Percentiles rank a stretch among this genome's conserved stretches.
phyloP scores from a whole-genome alignment of 192 early-diverging fungal genomes.

The Spizellomyces punctatus region DNA sequence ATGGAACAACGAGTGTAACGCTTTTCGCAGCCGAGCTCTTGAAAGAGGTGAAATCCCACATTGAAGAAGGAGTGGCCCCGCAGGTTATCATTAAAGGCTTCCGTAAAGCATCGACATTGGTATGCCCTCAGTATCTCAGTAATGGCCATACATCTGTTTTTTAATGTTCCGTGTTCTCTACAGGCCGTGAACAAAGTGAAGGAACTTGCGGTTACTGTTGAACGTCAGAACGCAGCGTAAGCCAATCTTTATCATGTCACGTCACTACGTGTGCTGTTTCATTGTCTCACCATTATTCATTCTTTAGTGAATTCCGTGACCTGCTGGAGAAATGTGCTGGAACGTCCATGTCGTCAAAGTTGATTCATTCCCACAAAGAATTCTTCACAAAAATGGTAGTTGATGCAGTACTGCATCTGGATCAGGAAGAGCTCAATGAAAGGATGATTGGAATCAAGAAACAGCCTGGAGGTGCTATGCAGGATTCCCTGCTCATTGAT shows the following conservation, averaged over 20 bases:
- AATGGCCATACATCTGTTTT: neutral
- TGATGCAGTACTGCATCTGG: constrained; percentile 91
- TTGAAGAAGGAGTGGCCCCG: constrained; percentile 91
- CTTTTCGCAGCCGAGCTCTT: constrained; percentile 95
- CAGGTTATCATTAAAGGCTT: constrained; percentile 96
- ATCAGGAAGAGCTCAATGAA: constrained; percentile 96
- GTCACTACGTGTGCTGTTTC: too few species aligned
- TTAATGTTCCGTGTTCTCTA: constrained; percentile 8
- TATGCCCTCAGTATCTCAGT: constrained; percentile 32
- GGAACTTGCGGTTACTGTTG: constrained; percentile 87
- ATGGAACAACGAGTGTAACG: constrained; percentile 97
- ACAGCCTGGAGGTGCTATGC: constrained; percentile 97
- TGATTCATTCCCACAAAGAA: constrained; percentile 94
- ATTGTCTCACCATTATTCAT: neutral
- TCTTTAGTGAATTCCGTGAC: constrained; percentile 77
- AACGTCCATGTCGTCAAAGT: constrained; percentile 97
- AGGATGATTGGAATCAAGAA: constrained; percentile 98
- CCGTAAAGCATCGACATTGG: constrained; percentile 84
- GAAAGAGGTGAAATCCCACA: constrained; percentile 89
- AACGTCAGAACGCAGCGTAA: constrained; percentile 73
- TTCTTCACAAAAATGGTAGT: constrained; percentile 99
- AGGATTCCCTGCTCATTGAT: constrained; percentile 93
- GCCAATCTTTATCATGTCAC: too few species aligned
- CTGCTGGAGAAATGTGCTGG: constrained; percentile 94
- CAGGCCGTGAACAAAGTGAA: constrained; percentile 85